Conservation (phyloP, 441 rosid genomes). For the Omphalea diandra region DNA sequence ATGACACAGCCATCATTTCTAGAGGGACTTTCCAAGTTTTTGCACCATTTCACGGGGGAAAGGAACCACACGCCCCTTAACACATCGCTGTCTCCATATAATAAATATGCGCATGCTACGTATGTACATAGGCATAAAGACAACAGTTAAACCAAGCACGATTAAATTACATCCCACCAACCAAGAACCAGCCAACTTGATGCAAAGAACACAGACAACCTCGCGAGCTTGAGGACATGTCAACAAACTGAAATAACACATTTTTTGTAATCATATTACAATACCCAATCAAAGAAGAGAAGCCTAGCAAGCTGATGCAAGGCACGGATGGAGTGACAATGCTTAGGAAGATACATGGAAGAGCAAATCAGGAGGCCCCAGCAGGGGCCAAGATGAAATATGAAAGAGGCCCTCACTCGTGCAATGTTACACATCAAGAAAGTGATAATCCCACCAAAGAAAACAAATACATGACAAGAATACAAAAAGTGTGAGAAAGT, state of each 20-base stretch:
- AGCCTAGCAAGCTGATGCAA: not conserved
- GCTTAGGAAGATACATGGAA: not conserved
- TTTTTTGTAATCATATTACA: constrained; percentile 11
- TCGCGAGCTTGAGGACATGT: not conserved
- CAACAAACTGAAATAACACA: constrained; percentile 1
- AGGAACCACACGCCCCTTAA: constrained; percentile 3
- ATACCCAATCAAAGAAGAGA: not conserved
- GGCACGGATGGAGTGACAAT: not conserved
- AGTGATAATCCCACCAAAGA: constrained; percentile 2
- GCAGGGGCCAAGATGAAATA: not conserved
- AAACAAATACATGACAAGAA: constrained; percentile 26
- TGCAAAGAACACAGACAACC: not conserved
- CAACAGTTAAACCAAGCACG: constrained; percentile 30
- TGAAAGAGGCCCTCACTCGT: not conserved
- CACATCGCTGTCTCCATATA: constrained; percentile 28
- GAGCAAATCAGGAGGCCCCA: not conserved
- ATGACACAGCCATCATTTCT: constrained; percentile 27
- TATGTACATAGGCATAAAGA: constrained; percentile 35
- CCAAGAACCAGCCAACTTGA: constrained; percentile 11
- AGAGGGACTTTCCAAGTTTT: not conserved
- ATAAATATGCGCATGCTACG: constrained; percentile 38
- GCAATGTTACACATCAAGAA: constrained; percentile 14
- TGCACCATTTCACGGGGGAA: constrained; percentile 7
- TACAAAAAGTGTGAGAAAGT: constrained; percentile 33
- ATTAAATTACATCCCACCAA: constrained; percentile 22